These are phyloP conservation scores for Cenococcum geophilum DNA, from an alignment of 495 filamentous ascomycete genomes.

Conservation along the genomic window DNA sequence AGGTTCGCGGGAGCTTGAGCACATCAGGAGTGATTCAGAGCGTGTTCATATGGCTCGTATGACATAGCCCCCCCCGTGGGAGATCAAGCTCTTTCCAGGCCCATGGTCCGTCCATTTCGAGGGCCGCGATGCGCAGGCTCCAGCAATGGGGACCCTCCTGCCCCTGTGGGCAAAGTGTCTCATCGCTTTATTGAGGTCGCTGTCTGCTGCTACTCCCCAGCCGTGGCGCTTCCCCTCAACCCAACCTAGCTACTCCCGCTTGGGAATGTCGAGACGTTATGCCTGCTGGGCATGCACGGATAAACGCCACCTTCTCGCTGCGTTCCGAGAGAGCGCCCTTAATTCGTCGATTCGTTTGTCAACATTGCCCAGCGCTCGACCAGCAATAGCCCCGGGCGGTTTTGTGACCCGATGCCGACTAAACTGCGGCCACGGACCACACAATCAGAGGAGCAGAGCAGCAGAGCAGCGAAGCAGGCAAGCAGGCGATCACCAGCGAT, in stretches of 20 bases:
- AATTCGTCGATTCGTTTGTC: not conserved
- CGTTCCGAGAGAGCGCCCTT: constrained; percentile 9
- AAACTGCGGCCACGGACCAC: not conserved
- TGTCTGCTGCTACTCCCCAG: not conserved
- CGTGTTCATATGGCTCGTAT: constrained; percentile 25
- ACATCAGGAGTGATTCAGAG: constrained; percentile 21
- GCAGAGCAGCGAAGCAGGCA: no score
- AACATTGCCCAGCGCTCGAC: not conserved
- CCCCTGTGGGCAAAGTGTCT: not conserved
- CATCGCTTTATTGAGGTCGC: not conserved
- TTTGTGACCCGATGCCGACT: constrained; percentile 25
- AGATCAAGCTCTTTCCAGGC: constrained; percentile 29
- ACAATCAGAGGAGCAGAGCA: not conserved
- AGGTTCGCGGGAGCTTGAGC: constrained; percentile 27
- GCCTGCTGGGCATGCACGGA: not conserved
- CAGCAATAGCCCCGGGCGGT: constrained; percentile 16
- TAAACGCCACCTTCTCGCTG: constrained; percentile 20
- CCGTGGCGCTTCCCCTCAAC: constrained; percentile 7
- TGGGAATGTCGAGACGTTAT: constrained; percentile 24
- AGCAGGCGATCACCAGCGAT: not conserved
- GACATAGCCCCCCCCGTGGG: constrained; percentile 32
- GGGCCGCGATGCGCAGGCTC: not conserved
- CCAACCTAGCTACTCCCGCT: not conserved
- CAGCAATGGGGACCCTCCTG: not conserved
- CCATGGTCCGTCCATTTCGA: constrained; percentile 4